Conservation (phyloP, 2,329 filamentous ascomycete species). For the Ophiocordyceps sinensis region DNA sequence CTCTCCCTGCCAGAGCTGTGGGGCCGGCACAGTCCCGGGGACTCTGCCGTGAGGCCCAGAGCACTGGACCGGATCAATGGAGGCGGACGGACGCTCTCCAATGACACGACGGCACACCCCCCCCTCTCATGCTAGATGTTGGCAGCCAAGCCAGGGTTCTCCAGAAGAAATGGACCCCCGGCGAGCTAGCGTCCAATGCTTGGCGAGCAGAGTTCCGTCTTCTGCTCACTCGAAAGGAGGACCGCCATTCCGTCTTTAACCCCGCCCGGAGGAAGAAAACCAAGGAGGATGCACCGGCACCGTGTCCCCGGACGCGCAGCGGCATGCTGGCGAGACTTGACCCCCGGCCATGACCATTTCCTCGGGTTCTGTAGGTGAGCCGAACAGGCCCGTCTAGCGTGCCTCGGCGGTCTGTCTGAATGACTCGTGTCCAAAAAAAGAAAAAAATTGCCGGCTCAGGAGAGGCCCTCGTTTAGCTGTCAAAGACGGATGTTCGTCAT, state of each 20-base stretch:
- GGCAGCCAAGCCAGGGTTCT: neutral
- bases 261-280: too few species aligned
- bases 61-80: conserved; percentile 4
- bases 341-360: neutral
- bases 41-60: conserved; percentile 12
- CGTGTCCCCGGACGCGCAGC: neutral
- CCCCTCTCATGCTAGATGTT: too few species aligned
- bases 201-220: neutral
- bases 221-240: too few species aligned
- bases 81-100: neutral
- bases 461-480: neutral
- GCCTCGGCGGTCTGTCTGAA: too few species aligned
- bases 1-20: conserved; percentile 6
- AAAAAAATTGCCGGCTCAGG: too few species aligned
- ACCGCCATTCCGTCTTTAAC: too few species aligned
- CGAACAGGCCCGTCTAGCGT: neutral
- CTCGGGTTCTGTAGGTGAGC: neutral
- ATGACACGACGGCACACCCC: too few species aligned
- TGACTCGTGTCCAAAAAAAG: too few species aligned
- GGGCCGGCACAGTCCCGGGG: conserved; percentile 17
- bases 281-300: neutral
- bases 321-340: neutral
- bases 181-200: neutral
- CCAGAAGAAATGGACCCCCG: neutral
- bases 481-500: too few species aligned